Base-by-base conservation (phyloP, 1,139 yeast species). In the Fermentozyma sake region DNA sequence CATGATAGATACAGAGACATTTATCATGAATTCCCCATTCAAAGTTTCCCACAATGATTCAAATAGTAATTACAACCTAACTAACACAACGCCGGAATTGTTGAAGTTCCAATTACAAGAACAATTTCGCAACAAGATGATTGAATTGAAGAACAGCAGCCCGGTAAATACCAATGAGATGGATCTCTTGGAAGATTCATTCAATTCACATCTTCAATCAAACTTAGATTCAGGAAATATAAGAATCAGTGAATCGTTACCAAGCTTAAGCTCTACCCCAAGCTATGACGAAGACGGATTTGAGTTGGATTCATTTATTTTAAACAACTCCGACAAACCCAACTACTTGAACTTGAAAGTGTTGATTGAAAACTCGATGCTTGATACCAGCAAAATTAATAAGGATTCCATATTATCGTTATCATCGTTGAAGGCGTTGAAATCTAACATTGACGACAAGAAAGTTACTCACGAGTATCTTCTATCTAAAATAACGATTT, bases 81-180 rank as follows among this genome's bases (percentile, higher is more conserved):
- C 48, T 33, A 61, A 62, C 32, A 61, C 68, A 16, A 65, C 72
- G 1, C 61, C 68, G 0, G 72, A 67, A 3, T 48, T 66, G 16
- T 55, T 67, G 33, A 65, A 64, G 41, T 66, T 64, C 33, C 72
- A 66, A 42, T 51, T 67, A 21, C 69, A 62, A 40, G 69, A 67
- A 35, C 69, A 65, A 37, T 51, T 58, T 34, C 48, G 67, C 22
- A 41, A 38, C 26, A 55, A 54, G 26, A 26, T 58, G 27, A 39
- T 39, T 17, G 64, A 56, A 20, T 38, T 56, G 26, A 42, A 44
- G 22, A 18, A 24, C 7, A 21, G 12, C 25, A 26, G 18, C 18
- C 30, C 30, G 26, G 28, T 42, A 16, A 44, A 26, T 35, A 48
- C 34, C 38, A 45, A 31, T 12, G 48, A 48, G 28, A 36, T 52